Evolutionary conservation across 257 asterid genomes (phyloP).

Genomic region (Solanum corneliomulleri): DNA sequence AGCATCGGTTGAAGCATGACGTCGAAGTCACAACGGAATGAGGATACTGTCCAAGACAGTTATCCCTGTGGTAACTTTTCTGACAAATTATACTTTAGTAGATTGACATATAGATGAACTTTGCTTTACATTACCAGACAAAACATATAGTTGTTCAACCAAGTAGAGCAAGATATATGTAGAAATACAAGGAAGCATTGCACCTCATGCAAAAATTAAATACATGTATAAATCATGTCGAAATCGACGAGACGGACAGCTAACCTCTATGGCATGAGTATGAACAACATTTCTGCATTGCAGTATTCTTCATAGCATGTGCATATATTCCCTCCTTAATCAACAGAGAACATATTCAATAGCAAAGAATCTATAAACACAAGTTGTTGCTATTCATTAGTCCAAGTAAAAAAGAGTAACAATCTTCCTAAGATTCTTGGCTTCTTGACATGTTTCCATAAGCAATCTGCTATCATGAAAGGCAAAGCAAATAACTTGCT

Average conservation of each 20-base stretch:
- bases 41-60: too few species aligned
- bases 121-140: neutral
- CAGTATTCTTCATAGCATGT: neutral
- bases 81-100: neutral
- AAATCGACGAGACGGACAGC: neutral
- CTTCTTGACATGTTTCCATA: slow-evolving; percentile 98
- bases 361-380: slow-evolving; percentile 6
- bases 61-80: too few species aligned
- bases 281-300: neutral
- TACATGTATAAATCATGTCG: neutral
- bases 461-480: slow-evolving; percentile 91
- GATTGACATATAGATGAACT: neutral
- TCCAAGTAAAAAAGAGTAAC: slow-evolving; percentile 94
- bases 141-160: neutral
- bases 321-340: neutral
- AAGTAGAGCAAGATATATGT: neutral
- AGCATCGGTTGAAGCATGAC: too few species aligned
- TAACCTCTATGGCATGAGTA: neutral
- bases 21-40: too few species aligned
- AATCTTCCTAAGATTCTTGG: slow-evolving; percentile 79
- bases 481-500: slow-evolving; percentile 95
- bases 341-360: neutral
- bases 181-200: neutral
- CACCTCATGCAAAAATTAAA: neutral
- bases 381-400: slow-evolving; percentile 13